Evolutionary conservation across 768 basidiomycete genomes (phyloP).

Genomic region (Tulasnella sp.): DNA sequence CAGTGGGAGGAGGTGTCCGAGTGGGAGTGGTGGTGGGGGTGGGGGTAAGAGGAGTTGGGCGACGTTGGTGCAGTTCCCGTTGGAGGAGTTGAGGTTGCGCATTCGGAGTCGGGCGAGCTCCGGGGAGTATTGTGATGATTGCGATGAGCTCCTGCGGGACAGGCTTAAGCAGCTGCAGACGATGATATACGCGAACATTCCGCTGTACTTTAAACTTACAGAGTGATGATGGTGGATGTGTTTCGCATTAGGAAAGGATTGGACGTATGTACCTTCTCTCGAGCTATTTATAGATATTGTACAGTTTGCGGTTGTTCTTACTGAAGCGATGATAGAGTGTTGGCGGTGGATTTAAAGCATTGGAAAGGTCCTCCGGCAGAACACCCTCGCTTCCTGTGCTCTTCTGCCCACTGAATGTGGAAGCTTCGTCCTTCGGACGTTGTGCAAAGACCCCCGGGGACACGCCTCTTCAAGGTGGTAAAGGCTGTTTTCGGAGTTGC

Average conservation of each 20-base stretch:
- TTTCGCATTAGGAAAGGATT: not conserved
- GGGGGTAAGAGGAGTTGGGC: not conserved
- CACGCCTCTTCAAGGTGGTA: too few relatives aligned
- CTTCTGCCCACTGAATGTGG: too few relatives aligned
- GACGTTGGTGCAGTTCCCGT: not conserved
- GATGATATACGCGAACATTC: not conserved
- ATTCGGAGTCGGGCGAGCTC: not conserved
- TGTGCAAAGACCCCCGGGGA: too few relatives aligned
- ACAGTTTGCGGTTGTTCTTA: too few relatives aligned
- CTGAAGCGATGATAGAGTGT: too few relatives aligned
- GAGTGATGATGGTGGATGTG: not conserved
- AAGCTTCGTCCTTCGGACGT: too few relatives aligned
- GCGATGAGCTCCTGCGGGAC: not conserved
- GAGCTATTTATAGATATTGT: too few relatives aligned
- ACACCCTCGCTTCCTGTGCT: too few relatives aligned
- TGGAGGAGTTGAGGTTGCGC: not conserved
- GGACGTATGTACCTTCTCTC: too few relatives aligned
- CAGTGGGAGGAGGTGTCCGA: not conserved
- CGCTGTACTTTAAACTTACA: not conserved
- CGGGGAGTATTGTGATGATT: not conserved
- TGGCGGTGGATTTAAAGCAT: too few relatives aligned
- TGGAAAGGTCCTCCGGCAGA: too few relatives aligned
- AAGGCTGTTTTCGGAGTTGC: too few relatives aligned
- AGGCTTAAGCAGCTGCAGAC: not conserved
- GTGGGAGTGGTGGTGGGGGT: not conserved